A percentile compares a stretch with the other conserved stretches of the same genome.
phyloP scores from a whole-genome alignment of 164 flowering plant genomes.

The Houttuynia cordata region DNA sequence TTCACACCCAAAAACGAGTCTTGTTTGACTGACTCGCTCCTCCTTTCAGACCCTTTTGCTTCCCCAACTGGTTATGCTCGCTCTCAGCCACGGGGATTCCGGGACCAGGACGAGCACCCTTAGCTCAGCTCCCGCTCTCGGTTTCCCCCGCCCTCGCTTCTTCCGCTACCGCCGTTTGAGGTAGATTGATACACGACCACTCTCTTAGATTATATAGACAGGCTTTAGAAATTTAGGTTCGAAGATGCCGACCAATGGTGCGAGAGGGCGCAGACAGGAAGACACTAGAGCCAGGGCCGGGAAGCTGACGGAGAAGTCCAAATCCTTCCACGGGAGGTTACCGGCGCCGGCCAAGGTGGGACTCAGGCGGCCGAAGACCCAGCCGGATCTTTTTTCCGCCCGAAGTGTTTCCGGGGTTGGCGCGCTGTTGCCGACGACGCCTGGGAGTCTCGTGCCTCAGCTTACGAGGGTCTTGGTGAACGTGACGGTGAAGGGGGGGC shows the following conservation, averaged over 20 bases:
- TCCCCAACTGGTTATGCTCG: background rate
- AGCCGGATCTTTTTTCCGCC: conserved; percentile 37
- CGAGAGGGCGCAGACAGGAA: conserved; percentile 11
- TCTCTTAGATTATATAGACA: too few relatives aligned
- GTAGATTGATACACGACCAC: conserved; percentile 3
- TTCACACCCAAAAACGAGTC: too few relatives aligned
- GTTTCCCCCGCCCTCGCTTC: conserved; percentile 44
- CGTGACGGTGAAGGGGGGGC: conserved; percentile 66
- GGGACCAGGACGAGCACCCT: background rate
- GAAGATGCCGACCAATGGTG: conserved; percentile 6
- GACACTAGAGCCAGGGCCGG: conserved; percentile 11
- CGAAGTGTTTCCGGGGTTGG: conserved; percentile 4
- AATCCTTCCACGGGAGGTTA: conserved; percentile 54
- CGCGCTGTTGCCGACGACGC: conserved; percentile 3
- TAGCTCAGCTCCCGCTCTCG: conserved; percentile 26
- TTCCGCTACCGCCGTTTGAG: conserved; percentile 55
- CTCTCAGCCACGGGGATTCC: background rate
- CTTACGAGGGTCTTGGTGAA: conserved; percentile 69
- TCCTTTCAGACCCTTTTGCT: background rate
- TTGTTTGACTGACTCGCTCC: background rate
- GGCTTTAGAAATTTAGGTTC: too few relatives aligned
- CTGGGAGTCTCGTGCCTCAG: conserved; percentile 9
- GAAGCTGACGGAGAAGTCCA: conserved; percentile 33
- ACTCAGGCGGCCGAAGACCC: conserved; percentile 56
- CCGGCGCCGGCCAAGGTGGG: conserved; percentile 3